A percentile compares a stretch with the other conserved stretches of the same genome.
phyloP scores from a whole-genome alignment of 2,329 filamentous ascomycete genomes.

The Coniochaeta pulveracea region DNA sequence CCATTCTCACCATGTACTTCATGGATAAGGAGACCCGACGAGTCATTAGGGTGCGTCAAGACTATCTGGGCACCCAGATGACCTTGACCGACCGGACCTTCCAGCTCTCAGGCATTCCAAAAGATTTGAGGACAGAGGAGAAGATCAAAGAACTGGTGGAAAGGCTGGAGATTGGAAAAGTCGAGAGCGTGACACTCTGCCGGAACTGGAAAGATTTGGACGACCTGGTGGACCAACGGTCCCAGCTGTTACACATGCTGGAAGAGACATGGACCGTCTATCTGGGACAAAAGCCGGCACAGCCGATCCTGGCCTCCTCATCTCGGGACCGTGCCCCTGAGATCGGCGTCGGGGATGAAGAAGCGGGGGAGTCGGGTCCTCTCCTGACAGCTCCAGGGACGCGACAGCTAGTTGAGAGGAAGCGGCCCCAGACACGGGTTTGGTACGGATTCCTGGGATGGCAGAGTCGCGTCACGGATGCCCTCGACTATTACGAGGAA shows the following conservation, averaged over 20 bases:
- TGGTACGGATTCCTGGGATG: conserved; percentile 70
- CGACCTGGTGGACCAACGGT: conserved; percentile 55
- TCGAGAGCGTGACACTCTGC: conserved; percentile 79
- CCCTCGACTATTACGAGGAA: conserved; percentile 90
- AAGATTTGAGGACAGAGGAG: conserved; percentile 65
- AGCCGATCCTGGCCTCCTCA: conserved; percentile 3
- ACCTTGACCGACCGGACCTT: conserved; percentile 96
- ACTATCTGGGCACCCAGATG: conserved; percentile 84
- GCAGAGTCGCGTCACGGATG: conserved; percentile 65
- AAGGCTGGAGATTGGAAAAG: conserved; percentile 76
- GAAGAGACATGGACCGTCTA: conserved; percentile 78
- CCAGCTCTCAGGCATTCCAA: conserved; percentile 77
- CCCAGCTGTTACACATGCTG: conserved; percentile 54
- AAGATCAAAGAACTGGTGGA: conserved; percentile 83
- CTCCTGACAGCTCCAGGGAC: conserved; percentile 38
- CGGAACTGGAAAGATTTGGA: conserved; percentile 81
- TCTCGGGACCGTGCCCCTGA: conserved; percentile 20
- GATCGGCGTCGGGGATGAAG: conserved; percentile 24
- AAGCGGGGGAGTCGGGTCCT: conserved; percentile 43
- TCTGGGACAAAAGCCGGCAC: conserved; percentile 40
- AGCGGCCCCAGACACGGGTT: conserved; percentile 58
- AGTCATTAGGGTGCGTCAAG: conserved; percentile 76
- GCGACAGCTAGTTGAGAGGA: conserved; percentile 30
- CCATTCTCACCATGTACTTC: conserved; percentile 67
- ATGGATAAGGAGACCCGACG: conserved; percentile 74